Evolutionary conservation across 2,329 filamentous ascomycete species (phyloP), one percentile per base, ranked within the genome.

Genomic region (Chrysoporthe cubensis): DNA sequence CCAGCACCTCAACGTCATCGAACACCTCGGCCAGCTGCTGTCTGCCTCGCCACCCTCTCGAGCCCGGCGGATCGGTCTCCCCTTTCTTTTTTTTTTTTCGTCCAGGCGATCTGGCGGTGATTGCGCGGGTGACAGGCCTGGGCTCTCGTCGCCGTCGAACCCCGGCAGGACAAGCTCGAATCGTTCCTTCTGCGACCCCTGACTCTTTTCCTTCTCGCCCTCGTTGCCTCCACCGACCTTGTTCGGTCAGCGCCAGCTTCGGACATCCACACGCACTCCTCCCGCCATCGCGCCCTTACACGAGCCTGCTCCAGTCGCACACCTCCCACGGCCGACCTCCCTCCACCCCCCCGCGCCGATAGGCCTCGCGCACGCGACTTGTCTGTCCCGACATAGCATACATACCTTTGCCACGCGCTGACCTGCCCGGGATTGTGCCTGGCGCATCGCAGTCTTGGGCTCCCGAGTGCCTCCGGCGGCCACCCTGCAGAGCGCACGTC

Each of bases 141-240:
- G 37, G 50, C 48, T 34, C 46, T 65, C 50, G 32, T 32, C 54
- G 18, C 50, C 58, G 60, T 32, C 32, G 16, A 34, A 34, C 18
- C 32, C 18, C 52, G 46, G 59, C 54, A 62, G 62, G 66, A 69
- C 67, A 69, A 69, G 64, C 67, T 69, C 67, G 67, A 69, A 65
- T 57, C 67, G 57, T 66, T 69, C 67, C 42, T 69, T 69, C 56
- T 37, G 42, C 37, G 54, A 62, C 48, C 59, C 42, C 52, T 26
- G 32, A 61, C 9, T 50, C 26, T 37, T 37, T n/a, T n/a, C 4
- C 18, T 50, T 21, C 26, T 46, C 43, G 26, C 43, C 32, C 18
- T 62, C 43, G 44, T 50, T 62, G 26, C 16, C 14, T 18, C 18
- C 54, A 18, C 16, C 34, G 34, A 21, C 54, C 32, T 57, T 57